Conservation (phyloP, 2,329 filamentous ascomycete genomes). For the Aulographum hederae region DNA sequence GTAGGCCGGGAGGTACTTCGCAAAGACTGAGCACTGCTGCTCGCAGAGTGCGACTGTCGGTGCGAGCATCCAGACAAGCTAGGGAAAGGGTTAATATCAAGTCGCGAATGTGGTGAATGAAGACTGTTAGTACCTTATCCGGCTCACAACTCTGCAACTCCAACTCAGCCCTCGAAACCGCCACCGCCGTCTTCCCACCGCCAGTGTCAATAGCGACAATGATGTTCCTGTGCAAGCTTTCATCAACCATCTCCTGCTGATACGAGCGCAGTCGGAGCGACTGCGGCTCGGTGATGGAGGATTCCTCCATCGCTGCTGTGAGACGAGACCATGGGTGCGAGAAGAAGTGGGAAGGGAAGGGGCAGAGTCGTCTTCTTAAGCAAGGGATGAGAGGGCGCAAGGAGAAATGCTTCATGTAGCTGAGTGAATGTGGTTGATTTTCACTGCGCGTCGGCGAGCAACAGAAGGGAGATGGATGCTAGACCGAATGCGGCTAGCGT, state of each 20-base stretch:
- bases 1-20: slow-evolving; percentile 23
- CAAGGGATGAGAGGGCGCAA: too few species aligned
- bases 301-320: too few species aligned
- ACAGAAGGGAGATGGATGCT: too few species aligned
- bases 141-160: slow-evolving; percentile 21
- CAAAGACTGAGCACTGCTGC: slow-evolving; percentile 22
- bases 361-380: too few species aligned
- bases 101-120: background rate
- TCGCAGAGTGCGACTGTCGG: slow-evolving; percentile 26
- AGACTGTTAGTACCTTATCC: slow-evolving; percentile 14
- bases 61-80: slow-evolving; percentile 28
- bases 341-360: too few species aligned
- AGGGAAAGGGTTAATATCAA: slow-evolving; percentile 1
- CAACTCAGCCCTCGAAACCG: slow-evolving; percentile 23
- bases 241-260: slow-evolving; percentile 30
- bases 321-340: too few species aligned
- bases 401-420: too few species aligned
- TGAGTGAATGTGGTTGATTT: too few species aligned
- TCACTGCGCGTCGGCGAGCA: too few species aligned
- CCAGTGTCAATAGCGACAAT: slow-evolving; percentile 20
- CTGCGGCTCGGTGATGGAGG: too few species aligned
- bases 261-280: too few species aligned
- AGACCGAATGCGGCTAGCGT: too few species aligned
- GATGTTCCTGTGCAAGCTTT: slow-evolving; percentile 23
- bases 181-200: slow-evolving; percentile 6